Evolutionary conservation across 2,329 filamentous ascomycete genomes (phyloP).

Genomic region (Whalleya microplaca): DNA sequence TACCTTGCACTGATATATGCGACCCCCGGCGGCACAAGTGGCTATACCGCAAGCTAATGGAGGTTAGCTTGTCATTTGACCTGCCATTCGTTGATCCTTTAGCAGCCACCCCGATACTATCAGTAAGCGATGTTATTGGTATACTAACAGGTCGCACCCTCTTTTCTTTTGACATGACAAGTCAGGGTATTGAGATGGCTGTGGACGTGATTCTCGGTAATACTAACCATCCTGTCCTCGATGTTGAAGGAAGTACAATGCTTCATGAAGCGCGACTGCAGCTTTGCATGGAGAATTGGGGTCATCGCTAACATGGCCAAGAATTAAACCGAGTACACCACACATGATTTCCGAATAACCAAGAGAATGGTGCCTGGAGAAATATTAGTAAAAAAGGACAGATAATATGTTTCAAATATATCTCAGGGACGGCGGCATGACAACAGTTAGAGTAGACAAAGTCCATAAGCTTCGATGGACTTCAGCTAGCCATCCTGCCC

Average conservation of each 20-base stretch:
- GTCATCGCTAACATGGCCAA: conserved; percentile 55
- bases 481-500: background rate
- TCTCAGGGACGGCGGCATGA: conserved; percentile 10
- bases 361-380: conserved; percentile 1
- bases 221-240: conserved; percentile 77
- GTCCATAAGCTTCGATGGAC: background rate
- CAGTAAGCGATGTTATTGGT: background rate
- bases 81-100: background rate
- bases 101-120: background rate
- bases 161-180: background rate
- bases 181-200: background rate
- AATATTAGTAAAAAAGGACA: conserved; percentile 8
- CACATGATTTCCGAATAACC: conserved; percentile 52
- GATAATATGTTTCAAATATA: background rate
- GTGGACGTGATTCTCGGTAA: background rate
- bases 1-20: conserved; percentile 82
- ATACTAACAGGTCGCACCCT: background rate
- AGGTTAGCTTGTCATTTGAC: conserved; percentile 42
- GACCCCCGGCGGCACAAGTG: conserved; percentile 72
- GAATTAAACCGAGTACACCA: conserved; percentile 64
- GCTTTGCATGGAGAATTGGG: conserved; percentile 50
- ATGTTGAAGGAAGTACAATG: conserved; percentile 45
- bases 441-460: background rate
- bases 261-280: conserved; percentile 60
- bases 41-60: conserved; percentile 64